Evolutionary conservation across 345 rosid genomes (phyloP), one percentile per base, ranked within the genome.

Genomic region (Schrenkiella parvula): DNA sequence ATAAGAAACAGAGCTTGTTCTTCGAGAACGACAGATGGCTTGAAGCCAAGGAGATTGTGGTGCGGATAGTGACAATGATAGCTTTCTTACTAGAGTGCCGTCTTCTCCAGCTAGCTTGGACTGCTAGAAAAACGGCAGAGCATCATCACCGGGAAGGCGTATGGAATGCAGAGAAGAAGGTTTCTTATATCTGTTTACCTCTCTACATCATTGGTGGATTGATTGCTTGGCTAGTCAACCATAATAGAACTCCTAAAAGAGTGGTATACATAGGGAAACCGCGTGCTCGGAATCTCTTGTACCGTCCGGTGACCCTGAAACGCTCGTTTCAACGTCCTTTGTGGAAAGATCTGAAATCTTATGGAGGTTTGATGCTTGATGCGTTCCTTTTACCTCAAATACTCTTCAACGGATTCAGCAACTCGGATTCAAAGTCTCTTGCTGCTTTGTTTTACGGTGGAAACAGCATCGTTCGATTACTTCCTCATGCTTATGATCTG

Each of bases 401-500:
- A 64, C 64, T 90, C 43, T 84, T 93, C 78, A 91, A 93, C 68
- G n/a, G 82, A 3, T 78, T 89, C 61, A 78, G 79, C 48, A 80
- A 83, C 78, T 78, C 86, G 3, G 78, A 38, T 2, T 82, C 71
- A 66, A 73, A 82, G 61, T 61, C 89, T 57, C 91, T 93, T 25
- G 71, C 95, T 53, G 60, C 72, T 46, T 50, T 80, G 31, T 91
- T 87, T 58, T 93, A 87, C 41, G 8, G 64, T 1, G 97, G 97
- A 52, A 80, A 82, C 73, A 87, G 92, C 52, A 1, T 88, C 4
- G 83, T 89, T 44, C 88, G 86, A 2, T 31, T 88, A 47, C 80
- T 93, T 44, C 97, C 98, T 23, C 98, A 93, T 68, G 87, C 88
- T 12, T 93, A 93, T 65, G 98, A 93, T 78, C 89, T 93, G 26